These are phyloP conservation scores for Cucumis sativus DNA, from an alignment of 306 rosid species.

Conservation along the genomic window Cucumber_9930_V3 NC_026659.2:16464001-16464500, in stretches of 20 bases:
- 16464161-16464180: too few species aligned
- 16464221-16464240: background rate
- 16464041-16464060: background rate
- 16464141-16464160: too few species aligned
- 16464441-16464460: background rate
- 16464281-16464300: background rate
- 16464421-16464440: background rate
- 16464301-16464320: background rate
- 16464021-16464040: background rate
- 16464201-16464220: background rate
- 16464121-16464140: background rate
- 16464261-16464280: background rate
- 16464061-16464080: background rate
- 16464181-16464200: background rate
- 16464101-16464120: background rate
- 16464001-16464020: background rate
- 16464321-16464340: background rate
- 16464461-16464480: background rate
- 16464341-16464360: background rate
- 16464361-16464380: background rate
- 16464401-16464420: background rate
- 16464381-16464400: background rate
- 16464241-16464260: background rate
- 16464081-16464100: background rate
- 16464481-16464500: background rate